Conservation (phyloP, 176 grass and related monocot species). For the Pontederia crassipes region DNA sequence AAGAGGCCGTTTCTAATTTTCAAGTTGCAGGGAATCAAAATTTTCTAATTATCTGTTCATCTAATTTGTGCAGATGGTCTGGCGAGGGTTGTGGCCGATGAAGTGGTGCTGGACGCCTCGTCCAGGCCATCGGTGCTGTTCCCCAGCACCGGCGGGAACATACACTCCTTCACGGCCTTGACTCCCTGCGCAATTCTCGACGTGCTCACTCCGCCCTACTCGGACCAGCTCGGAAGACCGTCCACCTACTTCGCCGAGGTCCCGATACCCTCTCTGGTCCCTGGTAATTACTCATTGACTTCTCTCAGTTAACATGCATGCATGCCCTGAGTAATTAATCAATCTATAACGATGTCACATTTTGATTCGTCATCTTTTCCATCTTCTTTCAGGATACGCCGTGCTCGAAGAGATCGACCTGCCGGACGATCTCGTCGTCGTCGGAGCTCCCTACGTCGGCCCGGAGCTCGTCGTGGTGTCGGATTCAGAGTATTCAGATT, state of each 20-base stretch:
- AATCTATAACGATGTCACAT: not conserved
- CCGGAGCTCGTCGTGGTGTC: constrained; percentile 30
- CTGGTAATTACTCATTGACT: constrained; percentile 17
- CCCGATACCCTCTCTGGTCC: constrained; percentile 31
- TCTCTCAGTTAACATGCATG: not conserved
- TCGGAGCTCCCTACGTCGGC: constrained; percentile 52
- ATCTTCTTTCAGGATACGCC: constrained; percentile 31
- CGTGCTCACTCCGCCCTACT: constrained; percentile 66
- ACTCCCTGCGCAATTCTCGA: constrained; percentile 84
- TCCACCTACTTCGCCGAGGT: constrained; percentile 54
- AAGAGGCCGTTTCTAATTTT: too few species aligned
- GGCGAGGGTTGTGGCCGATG: constrained; percentile 50
- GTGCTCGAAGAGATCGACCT: constrained; percentile 45
- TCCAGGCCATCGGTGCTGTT: constrained; percentile 61
- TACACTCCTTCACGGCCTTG: constrained; percentile 70
- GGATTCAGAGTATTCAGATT: not conserved
- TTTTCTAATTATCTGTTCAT: not conserved
- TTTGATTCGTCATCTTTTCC: not conserved
- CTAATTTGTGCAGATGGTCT: constrained; percentile 30
- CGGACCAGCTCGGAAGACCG: constrained; percentile 43
- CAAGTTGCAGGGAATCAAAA: too few species aligned
- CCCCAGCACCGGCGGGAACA: constrained; percentile 68
- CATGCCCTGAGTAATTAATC: not conserved
- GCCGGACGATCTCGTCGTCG: constrained; percentile 44
- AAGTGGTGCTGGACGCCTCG: constrained; percentile 34